Evolutionary conservation across 106 monocot species (phyloP), one percentile per base, ranked within the genome.

Genomic region (Dendrobium catenatum): DNA sequence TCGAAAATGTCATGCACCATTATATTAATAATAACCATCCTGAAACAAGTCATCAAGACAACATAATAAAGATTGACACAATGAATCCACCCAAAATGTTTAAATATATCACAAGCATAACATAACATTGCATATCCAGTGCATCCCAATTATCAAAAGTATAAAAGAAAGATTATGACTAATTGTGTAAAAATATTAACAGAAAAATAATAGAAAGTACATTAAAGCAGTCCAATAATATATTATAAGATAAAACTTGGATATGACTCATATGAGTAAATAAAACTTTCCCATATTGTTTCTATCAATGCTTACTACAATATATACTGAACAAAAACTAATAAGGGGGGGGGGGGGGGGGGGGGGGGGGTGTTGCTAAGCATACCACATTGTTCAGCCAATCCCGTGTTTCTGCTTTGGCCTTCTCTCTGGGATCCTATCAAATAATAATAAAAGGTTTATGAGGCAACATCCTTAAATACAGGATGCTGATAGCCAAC

Each of bases 401-500:
- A 83, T 98, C 98, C 75, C 98, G 91, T 80, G 98, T 93, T 82
- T 98, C 98, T 58, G 98, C 86, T 83, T 98, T 98, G 6, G 98
- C 98, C 81, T 95, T 98, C 84, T 94, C 98, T 88, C 89, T 98
- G 58, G 98, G 98, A 86, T 98, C 98, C 98, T 98, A 81, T 41
- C 44, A 77, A 6, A 42, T 27, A 26, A 10, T 20, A 46, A 66
- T 51, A 67, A 73, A 72, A 55, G 11, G 49, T 48, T 1, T 49
- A 27, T 48, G 47, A 48, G 46, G 76, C 22, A 22, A 76, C 40
- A 76, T 49, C 37, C 4, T 10, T 20, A 75, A 49, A 6, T 3
- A 5, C 76, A 76, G 15, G 13, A 70, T 9, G 11, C 2, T 48
- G 4, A 49, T 74, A 43, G 47, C 41, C 15, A 76, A 47, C 16